These are phyloP conservation scores for Pseudogymnoascus sp. DNA, from an alignment of 2,329 filamentous ascomycete genomes.

Conservation along the genomic window DNA sequence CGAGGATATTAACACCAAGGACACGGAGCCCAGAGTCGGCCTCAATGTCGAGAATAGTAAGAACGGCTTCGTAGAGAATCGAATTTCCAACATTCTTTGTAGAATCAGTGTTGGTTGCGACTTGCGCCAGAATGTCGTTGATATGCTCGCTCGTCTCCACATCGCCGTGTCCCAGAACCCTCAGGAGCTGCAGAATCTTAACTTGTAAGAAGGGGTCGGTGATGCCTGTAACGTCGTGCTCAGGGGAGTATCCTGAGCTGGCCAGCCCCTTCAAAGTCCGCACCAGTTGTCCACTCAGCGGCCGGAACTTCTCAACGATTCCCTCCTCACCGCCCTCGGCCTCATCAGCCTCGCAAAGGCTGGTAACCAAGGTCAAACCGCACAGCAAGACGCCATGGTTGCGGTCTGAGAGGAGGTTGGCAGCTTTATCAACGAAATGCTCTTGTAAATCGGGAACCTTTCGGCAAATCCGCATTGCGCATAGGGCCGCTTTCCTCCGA, in stretches of 20 bases:
- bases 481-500: constrained; percentile 91
- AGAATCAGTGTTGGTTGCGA: constrained; percentile 95
- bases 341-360: constrained; percentile 91
- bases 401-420: constrained; percentile 77
- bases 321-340: constrained; percentile 84
- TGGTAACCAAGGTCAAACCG: constrained; percentile 82
- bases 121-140: constrained; percentile 95
- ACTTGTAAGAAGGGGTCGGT: constrained; percentile 97
- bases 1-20: constrained; percentile 93
- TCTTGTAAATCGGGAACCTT: constrained; percentile 97
- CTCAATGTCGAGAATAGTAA: constrained; percentile 96
- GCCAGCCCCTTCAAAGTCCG: constrained; percentile 87
- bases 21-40: constrained; percentile 92
- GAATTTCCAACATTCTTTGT: constrained; percentile 98
- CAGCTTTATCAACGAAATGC: constrained; percentile 92
- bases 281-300: constrained; percentile 76
- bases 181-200: constrained; percentile 81
- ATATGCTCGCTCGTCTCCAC: constrained; percentile 87
- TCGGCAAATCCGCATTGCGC: constrained; percentile 96
- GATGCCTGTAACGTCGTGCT: constrained; percentile 96
- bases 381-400: constrained; percentile 95
- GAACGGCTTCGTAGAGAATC: constrained; percentile 92
- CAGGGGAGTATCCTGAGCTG: constrained; percentile 91
- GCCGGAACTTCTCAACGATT: constrained; percentile 83
- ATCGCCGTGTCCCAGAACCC: constrained; percentile 82